Evolutionary conservation across 129 eudicot species (phyloP).

Genomic region (Centaurea solstitialis): DNA sequence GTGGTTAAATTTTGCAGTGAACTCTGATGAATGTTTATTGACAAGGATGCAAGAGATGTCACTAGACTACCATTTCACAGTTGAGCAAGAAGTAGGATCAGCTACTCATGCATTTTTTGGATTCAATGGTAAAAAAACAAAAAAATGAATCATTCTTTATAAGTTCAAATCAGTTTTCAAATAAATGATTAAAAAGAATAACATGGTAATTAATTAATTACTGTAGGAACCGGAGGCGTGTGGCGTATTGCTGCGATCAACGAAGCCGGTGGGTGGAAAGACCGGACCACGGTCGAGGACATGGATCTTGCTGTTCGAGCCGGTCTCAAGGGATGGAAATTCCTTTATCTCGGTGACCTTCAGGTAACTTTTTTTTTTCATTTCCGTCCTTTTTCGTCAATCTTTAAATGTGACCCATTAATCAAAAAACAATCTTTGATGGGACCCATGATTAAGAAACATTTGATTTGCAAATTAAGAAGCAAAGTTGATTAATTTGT

Average conservation of each 20-base stretch:
- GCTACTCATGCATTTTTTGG: conserved; percentile 99
- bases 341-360: conserved; percentile 69
- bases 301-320: conserved; percentile 97
- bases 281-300: conserved; percentile 87
- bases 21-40: conserved; percentile 86
- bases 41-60: conserved; percentile 99
- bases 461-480: neutral
- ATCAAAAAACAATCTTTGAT: neutral
- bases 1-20: conserved; percentile 53
- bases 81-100: conserved; percentile 99
- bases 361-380: conserved; percentile 36
- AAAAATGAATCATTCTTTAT: neutral
- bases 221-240: conserved; percentile 88
- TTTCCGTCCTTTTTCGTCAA: neutral
- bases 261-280: conserved; percentile 97
- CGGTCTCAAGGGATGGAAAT: conserved; percentile 83
- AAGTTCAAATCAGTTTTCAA: neutral
- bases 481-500: conserved; percentile 1
- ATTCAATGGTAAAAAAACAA: conserved; percentile 65
- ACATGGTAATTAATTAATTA: neutral
- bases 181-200: neutral
- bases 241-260: conserved; percentile 80
- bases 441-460: neutral
- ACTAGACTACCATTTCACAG: conserved; percentile 90
- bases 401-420: neutral